Evolutionary conservation across 23 red algal species (phyloP).

Genomic region (Gracilaria vermiculophylla): DNA sequence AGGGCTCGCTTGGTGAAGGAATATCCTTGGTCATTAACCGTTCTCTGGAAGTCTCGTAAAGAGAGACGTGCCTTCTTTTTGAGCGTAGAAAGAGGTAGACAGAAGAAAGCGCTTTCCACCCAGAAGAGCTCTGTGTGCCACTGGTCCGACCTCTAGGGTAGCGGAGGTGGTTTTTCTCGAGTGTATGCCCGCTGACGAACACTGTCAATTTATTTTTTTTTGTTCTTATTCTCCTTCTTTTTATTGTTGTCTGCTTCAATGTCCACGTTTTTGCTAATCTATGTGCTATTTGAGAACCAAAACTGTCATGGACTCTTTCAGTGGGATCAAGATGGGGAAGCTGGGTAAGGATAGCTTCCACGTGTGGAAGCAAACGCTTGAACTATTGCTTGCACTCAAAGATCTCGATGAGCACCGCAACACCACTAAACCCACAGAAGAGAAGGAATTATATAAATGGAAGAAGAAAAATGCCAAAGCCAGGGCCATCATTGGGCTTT

Average conservation of each 20-base stretch:
- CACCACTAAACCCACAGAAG: not conserved
- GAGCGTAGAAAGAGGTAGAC: not conserved
- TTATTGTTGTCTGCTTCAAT: not conserved
- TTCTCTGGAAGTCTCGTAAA: slow-evolving; percentile 5
- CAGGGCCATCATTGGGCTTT: slow-evolving; percentile 23
- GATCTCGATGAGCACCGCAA: not conserved
- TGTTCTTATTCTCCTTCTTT: not conserved
- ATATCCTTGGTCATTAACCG: slow-evolving; percentile 19
- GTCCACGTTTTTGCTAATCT: too few species aligned
- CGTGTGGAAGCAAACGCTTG: not conserved
- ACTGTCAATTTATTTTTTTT: not conserved
- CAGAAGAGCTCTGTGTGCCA: not conserved
- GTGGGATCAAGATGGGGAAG: not conserved
- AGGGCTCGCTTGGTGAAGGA: slow-evolving; percentile 1
- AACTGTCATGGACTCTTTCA: not conserved
- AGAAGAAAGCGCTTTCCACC: not conserved
- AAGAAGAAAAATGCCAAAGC: not conserved
- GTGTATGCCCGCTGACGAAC: not conserved
- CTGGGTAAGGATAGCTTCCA: not conserved
- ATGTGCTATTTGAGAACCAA: not conserved
- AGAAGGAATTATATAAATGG: not conserved
- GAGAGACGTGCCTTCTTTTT: not conserved
- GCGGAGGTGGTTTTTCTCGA: not conserved
- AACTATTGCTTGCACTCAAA: not conserved
- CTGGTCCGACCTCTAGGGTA: not conserved